Evolutionary conservation across 768 basidiomycete genomes (phyloP), one percentile per base, ranked within the genome.

Genomic region (Lactarius psammicola): DNA sequence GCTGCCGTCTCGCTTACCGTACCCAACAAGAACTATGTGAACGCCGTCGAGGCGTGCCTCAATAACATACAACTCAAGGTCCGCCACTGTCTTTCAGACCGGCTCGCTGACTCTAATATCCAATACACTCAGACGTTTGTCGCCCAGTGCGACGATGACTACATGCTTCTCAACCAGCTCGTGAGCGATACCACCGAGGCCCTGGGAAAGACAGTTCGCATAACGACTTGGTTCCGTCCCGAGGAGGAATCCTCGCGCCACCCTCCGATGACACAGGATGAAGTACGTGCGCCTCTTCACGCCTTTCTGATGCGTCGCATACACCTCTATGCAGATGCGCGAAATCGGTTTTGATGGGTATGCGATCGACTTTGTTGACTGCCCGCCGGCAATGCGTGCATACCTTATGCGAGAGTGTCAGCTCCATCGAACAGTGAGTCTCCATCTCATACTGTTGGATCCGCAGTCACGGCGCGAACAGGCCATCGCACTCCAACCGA

Each of bases 141-240:
- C 8, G 85, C 87, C 20, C 92, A 94, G 74, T 87, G 86, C 69
- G 82, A 87, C 65, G 88, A 90, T 63, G 96, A 99, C 72, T 91
- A 91, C 59, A 79, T 87, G 65, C 76, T 80, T 2, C 79, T 98
- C 53, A 90, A 92, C 68, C 74, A 76, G 13, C 78, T 85, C 42
- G 81, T 91, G 70, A 89, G 89, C 69, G 92, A 94, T 75, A 79
- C 78, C 1, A 73, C 78, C 0, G 76, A 82, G 55, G 85, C 80
- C 6, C 75, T 83, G 15, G 88, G 85, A 36, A 76, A 80, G 69
- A 80, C 76, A 67, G 81, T 76, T 38, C 81, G 81, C 44, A 80
- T 94, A 60, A 84, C 86, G 34, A 85, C 82, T 1, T 94, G 89
- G 89, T 91, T 79, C 73, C 80, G 88, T 58, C 76, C 81, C 36